Conservation (phyloP, 2,329 filamentous ascomycete species). For the Ceratocystis eucalypticola region DNA sequence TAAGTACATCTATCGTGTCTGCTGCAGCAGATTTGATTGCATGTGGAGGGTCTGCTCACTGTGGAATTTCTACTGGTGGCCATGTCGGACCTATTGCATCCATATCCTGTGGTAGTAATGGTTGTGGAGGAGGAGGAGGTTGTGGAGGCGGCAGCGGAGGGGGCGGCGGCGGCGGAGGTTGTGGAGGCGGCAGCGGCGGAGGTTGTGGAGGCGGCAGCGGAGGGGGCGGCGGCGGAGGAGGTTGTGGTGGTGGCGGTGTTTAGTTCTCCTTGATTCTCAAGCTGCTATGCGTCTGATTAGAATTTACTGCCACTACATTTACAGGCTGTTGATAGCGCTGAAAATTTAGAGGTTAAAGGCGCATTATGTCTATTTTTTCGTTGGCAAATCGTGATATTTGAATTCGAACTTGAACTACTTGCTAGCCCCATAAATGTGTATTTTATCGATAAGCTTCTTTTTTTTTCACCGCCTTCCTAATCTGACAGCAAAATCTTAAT, state of each 20-base stretch:
- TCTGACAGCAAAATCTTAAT: not conserved
- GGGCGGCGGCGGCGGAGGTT: not conserved
- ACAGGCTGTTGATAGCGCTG: not conserved
- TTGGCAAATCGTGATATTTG: not conserved
- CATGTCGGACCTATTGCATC: too few species aligned
- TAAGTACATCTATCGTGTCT: too few species aligned
- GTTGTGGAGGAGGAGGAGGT: slow-evolving; percentile 15
- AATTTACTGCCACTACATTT: too few species aligned
- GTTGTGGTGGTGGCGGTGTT: too few species aligned
- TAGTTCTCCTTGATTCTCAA: too few species aligned
- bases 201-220: not conserved
- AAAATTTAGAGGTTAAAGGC: not conserved
- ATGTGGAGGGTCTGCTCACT: too few species aligned
- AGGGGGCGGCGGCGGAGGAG: not conserved
- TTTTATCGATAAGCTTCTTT: slow-evolving; percentile 16
- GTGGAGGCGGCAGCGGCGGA: not conserved
- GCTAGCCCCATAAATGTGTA: not conserved
- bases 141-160: not conserved
- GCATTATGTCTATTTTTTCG: not conserved
- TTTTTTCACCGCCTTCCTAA: slow-evolving; percentile 14
- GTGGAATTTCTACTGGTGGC: too few species aligned
- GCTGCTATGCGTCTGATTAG: too few species aligned
- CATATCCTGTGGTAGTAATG: not conserved
- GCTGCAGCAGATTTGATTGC: too few species aligned
- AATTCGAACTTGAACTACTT: too few species aligned